Base-by-base conservation (phyloP, 1,284 basidiomycete species). In the Puccinia polysora region DNA sequence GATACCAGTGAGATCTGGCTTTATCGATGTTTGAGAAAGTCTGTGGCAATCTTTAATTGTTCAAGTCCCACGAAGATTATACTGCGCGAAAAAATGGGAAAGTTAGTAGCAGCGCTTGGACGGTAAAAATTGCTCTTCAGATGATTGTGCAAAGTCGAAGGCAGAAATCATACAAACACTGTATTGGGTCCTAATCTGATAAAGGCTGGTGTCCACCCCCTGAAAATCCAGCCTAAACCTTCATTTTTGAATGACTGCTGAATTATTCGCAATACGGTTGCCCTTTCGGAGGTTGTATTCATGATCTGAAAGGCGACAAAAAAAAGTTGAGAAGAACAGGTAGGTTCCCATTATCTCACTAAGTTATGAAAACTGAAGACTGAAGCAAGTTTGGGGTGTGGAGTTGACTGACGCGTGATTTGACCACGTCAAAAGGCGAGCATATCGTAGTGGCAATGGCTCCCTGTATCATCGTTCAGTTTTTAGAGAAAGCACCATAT, bases 181-280 rank as follows among this genome's bases (percentile, higher is more conserved):
- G 76, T 77, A 49, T 77, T 77, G 18, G 77, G 77, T 30, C 73
- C 74, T 4, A 78, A 49, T 4, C 78, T 71, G 38, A 78, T 77
- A 75, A 76, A 79, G 4, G 78, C 78, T 5, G 78, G 78, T 4
- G 75, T 76, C 76, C 77, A 79, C 20, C 91, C 89, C 79, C 90
- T 91, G 84, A 95, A 93, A 86, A 94, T 89, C 84, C 92, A 94
- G 84, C 88, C 86, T 3, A 89, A 79, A 5, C 91, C 92, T 79
- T 95, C 91, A 74, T 82, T 87, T 74, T 84, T 83, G 75, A 94
- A 84, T 58, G 89, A 89, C 7, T 83, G 78, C 36, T 84, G 82
- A 79, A 94, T 90, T 59, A 90, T 87, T 10, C 80, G 83, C 32
- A 90, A 74, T 1, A 89, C 88, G 18, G 88, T 89, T 84, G 68